Conservation (phyloP, 352 stramenopile genomes). For the Phytophthora megakarya region DNA sequence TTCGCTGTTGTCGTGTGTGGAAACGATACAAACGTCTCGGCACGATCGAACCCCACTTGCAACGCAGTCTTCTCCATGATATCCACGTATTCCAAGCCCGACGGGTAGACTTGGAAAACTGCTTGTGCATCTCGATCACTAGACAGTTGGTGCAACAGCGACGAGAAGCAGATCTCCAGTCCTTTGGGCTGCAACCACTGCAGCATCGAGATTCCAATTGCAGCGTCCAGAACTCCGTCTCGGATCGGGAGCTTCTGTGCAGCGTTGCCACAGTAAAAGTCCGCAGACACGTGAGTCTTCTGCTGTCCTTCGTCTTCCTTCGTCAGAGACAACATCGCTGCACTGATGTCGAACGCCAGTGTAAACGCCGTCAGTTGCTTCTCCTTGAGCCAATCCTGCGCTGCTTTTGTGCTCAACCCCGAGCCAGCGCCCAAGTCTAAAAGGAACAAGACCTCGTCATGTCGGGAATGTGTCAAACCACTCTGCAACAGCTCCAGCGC, state of each 20-base stretch:
- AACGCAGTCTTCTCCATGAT: slow-evolving; percentile 62
- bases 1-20: slow-evolving; percentile 68
- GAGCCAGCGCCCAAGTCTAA: slow-evolving; percentile 77
- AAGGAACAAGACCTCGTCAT: slow-evolving; percentile 40
- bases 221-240: slow-evolving; percentile 40
- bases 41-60: slow-evolving; percentile 51
- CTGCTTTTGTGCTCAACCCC: slow-evolving; percentile 65
- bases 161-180: slow-evolving; percentile 64
- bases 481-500: slow-evolving; percentile 59
- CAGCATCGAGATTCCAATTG: slow-evolving; percentile 84
- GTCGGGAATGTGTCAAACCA: slow-evolving; percentile 17
- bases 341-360: slow-evolving; percentile 79
- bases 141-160: slow-evolving; percentile 45
- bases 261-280: slow-evolving; percentile 74
- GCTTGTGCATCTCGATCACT: slow-evolving; percentile 21
- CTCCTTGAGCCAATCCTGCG: slow-evolving; percentile 53
- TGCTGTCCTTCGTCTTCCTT: neutral
- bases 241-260: slow-evolving; percentile 67
- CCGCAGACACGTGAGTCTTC: slow-evolving; percentile 22
- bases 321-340: slow-evolving; percentile 61
- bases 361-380: slow-evolving; percentile 39
- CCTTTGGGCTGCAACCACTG: slow-evolving; percentile 75
- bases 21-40: slow-evolving; percentile 71
- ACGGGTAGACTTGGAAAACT: slow-evolving; percentile 80
- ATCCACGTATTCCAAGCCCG: slow-evolving; percentile 50